A percentile compares a stretch with the other conserved stretches of the same genome.
Conservation (phyloP, 1,284 basidiomycete species). For the Ganoderma multipileum region DNA sequence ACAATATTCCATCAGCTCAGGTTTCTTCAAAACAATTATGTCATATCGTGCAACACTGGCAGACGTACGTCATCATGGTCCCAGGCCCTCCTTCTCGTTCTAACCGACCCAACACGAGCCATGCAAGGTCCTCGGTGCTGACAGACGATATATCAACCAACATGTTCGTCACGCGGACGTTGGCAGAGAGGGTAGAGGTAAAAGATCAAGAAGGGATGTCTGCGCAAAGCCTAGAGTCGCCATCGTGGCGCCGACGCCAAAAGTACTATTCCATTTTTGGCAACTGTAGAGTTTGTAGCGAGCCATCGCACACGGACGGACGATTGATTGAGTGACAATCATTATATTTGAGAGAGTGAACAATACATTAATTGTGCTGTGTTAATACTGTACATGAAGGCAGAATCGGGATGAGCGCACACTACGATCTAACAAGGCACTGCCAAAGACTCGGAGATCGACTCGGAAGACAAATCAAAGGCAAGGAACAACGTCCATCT, state of each 20-base stretch:
- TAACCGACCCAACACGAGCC: neutral
- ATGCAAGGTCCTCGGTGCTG: neutral
- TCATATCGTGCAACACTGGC: neutral
- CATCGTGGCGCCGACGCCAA: no score
- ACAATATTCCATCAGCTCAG: neutral
- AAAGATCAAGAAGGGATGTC: neutral
- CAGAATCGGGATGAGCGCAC: neutral
- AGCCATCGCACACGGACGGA: no score
- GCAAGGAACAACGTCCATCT: neutral
- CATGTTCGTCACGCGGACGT: neutral
- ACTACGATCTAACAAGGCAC: neutral
- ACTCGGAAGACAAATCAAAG: neutral
- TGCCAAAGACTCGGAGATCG: no score
- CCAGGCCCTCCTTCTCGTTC: neutral
- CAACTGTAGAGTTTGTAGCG: neutral
- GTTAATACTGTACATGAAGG: neutral
- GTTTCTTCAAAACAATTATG: neutral
- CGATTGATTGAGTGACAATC: no score
- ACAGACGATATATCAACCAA: conserved; percentile 1
- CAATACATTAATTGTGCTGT: neutral
- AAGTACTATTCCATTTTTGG: neutral
- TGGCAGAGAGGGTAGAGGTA: neutral
- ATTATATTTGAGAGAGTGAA: neutral
- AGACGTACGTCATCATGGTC: neutral
- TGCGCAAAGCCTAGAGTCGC: neutral